These are phyloP conservation scores for Quercus variabilis DNA, from an alignment of 306 rosid genomes.

Conservation along the genomic window DNA sequence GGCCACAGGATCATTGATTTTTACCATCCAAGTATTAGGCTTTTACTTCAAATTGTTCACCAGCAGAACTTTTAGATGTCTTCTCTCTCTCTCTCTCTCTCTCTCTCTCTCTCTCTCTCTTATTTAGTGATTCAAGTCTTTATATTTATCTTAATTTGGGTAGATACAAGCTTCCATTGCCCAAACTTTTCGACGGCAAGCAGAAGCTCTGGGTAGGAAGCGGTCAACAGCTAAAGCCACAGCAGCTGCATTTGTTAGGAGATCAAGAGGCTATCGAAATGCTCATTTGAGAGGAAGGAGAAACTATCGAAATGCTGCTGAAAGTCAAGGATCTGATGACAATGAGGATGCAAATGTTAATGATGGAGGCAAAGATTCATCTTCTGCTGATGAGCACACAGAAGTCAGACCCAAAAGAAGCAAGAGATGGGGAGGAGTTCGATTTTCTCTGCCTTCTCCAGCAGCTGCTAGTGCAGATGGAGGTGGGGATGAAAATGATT, in stretches of 20 bases:
- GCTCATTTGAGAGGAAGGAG: conserved; percentile 42
- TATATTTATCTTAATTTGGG: conserved; percentile 8
- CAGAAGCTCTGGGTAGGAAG: conserved; percentile 66
- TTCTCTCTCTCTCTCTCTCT: conserved; percentile 12
- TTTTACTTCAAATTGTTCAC: not conserved
- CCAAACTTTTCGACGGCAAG: conserved; percentile 54
- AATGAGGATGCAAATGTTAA: conserved; percentile 55
- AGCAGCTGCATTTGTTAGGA: conserved; percentile 49
- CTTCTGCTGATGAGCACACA: conserved; percentile 57
- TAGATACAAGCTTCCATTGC: conserved; percentile 80
- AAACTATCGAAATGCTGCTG: conserved; percentile 39
- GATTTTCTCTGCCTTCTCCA: conserved; percentile 49
- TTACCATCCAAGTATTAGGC: not conserved
- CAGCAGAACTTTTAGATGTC: conserved; percentile 3
- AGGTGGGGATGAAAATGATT: conserved; percentile 49
- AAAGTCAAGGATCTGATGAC: conserved; percentile 48
- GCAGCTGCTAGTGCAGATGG: conserved; percentile 43
- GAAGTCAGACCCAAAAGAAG: conserved; percentile 45
- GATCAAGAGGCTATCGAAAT: conserved; percentile 49
- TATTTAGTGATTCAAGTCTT: conserved; percentile 13
- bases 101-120: not conserved
- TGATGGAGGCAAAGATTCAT: conserved; percentile 52
- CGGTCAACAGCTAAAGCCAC: conserved; percentile 48
- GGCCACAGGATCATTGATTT: not conserved
- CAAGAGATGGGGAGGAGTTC: conserved; percentile 51